These are phyloP conservation scores for Glomus cerebriforme DNA, from an alignment of 192 early-diverging fungal species.

Conservation along the genomic window DNA sequence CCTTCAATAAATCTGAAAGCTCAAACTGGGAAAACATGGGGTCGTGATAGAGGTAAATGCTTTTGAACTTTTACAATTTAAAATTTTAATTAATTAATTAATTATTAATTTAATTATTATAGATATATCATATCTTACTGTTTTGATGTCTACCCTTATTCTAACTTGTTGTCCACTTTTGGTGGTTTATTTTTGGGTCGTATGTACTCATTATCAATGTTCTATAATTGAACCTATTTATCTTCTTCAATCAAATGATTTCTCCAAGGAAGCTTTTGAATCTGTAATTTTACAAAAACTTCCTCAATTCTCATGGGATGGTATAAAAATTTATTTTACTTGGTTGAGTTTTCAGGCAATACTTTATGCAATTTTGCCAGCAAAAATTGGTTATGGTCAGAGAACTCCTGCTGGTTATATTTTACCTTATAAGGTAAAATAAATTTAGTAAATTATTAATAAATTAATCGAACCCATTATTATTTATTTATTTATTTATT, in stretches of 20 bases:
- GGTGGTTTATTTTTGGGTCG: slow-evolving; percentile 68
- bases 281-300: slow-evolving; percentile 40
- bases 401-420: slow-evolving; percentile 73
- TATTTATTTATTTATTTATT: slow-evolving; percentile 9
- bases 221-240: slow-evolving; percentile 58
- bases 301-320: slow-evolving; percentile 50
- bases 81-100: not conserved
- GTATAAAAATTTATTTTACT: slow-evolving; percentile 55
- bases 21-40: slow-evolving; percentile 76
- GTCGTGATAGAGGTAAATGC: slow-evolving; percentile 64
- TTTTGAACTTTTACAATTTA: too few species aligned
- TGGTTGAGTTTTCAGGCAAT: slow-evolving; percentile 75
- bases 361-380: slow-evolving; percentile 68
- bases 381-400: slow-evolving; percentile 74
- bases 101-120: not conserved
- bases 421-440: slow-evolving; percentile 69
- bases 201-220: slow-evolving; percentile 68
- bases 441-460: not conserved
- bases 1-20: slow-evolving; percentile 33
- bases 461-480: not conserved
- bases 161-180: slow-evolving; percentile 65
- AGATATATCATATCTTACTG: slow-evolving; percentile 54
- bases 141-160: slow-evolving; percentile 56
- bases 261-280: slow-evolving; percentile 38
- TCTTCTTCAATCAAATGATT: slow-evolving; percentile 35